These are phyloP conservation scores for Cladorrhinum sp. DNA, from an alignment of 2,329 filamentous ascomycete genomes.

Conservation along the genomic window DNA sequence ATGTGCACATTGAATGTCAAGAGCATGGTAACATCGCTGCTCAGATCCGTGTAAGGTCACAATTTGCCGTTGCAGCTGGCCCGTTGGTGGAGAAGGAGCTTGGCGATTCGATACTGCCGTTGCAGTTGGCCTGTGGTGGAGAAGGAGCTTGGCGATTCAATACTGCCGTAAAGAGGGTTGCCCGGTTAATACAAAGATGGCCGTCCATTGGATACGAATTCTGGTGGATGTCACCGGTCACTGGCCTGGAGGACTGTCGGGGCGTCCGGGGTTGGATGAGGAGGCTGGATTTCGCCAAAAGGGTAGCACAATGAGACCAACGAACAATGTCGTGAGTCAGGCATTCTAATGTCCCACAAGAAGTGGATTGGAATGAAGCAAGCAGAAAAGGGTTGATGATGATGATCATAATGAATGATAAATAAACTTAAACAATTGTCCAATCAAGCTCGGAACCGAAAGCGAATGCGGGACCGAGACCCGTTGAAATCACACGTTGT, in stretches of 20 bases:
- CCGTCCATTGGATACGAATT: no score
- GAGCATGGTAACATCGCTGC: background rate
- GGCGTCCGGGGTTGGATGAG: no score
- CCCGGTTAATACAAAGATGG: no score
- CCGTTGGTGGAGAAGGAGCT: background rate
- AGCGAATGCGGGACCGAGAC: background rate
- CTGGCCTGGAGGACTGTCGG: no score
- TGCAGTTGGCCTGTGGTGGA: background rate
- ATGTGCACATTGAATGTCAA: background rate
- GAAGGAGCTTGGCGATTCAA: background rate
- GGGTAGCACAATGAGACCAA: no score
- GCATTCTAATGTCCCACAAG: no score
- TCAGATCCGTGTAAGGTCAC: background rate
- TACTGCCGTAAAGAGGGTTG: background rate
- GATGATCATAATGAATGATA: background rate
- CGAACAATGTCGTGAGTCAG: no score
- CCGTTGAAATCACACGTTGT: background rate
- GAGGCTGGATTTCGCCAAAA: no score
- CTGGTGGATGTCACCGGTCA: no score
- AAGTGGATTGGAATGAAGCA: no score
- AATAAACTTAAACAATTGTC: background rate
- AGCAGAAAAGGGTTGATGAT: background rate
- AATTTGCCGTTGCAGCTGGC: background rate
- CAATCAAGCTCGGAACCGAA: background rate
- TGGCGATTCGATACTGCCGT: background rate